Percentiles rank a stretch among this genome's conserved stretches.
Evolutionary conservation across 768 basidiomycete genomes (phyloP).

Genomic region (Crepidotus variabilis): DNA sequence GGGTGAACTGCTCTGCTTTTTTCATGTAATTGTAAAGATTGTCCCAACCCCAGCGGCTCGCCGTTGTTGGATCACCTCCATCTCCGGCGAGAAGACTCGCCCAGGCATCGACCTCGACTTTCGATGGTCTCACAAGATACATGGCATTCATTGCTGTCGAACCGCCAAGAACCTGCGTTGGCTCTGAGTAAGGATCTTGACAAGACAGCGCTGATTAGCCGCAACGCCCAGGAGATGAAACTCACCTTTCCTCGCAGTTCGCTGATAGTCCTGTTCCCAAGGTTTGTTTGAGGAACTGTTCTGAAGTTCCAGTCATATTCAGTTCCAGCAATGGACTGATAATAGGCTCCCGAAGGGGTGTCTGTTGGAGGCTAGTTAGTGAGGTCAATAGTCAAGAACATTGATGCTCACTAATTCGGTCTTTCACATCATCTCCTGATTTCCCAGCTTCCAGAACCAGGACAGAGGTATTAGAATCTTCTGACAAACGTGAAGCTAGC

Average conservation of each 20-base stretch:
- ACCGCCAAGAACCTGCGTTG: conserved; percentile 44
- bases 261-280: conserved; percentile 32
- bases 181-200: background rate
- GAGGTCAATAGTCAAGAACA: background rate
- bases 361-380: conserved; percentile 23
- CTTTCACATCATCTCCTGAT: conserved; percentile 19
- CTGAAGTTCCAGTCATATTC: conserved; percentile 48
- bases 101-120: conserved; percentile 45
- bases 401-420: conserved; percentile 19
- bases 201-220: background rate
- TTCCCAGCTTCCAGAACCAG: conserved; percentile 36
- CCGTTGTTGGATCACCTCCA: conserved; percentile 16
- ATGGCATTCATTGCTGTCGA: conserved; percentile 62
- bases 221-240: background rate
- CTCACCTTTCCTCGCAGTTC: conserved; percentile 56
- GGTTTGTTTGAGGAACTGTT: conserved; percentile 39
- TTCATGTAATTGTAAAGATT: conserved; percentile 41
- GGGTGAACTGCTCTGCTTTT: conserved; percentile 52
- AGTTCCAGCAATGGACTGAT: conserved; percentile 38
- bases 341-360: conserved; percentile 43
- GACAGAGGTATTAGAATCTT: conserved; percentile 27
- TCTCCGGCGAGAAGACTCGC: conserved; percentile 29
- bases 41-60: conserved; percentile 41
- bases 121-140: conserved; percentile 48
- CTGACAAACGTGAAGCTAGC: conserved; percentile 30